These are phyloP conservation scores for Stemphylium lycopersici DNA, from an alignment of 2,329 filamentous ascomycete species.

Conservation along the genomic window DNA sequence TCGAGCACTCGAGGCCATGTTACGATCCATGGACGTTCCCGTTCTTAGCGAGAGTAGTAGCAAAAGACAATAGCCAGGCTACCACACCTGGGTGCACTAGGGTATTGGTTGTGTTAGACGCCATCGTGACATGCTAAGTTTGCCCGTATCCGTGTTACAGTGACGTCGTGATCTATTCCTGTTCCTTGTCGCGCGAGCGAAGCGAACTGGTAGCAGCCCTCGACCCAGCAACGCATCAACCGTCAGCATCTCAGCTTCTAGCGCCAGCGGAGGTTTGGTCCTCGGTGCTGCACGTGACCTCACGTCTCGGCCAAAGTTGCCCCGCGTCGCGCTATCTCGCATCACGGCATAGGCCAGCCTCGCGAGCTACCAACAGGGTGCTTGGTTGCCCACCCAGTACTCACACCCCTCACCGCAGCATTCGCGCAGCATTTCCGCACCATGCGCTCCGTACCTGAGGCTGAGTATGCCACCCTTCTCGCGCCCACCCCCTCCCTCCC, in stretches of 20 bases:
- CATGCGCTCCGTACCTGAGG: conserved; percentile 44
- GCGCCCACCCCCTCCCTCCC: no score
- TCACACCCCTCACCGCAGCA: conserved; percentile 12
- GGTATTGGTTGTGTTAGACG: neutral
- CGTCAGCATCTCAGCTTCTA: neutral
- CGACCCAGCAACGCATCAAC: conserved; percentile 1
- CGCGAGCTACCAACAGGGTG: conserved; percentile 42
- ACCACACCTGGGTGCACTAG: conserved; percentile 3
- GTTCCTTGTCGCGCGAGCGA: neutral
- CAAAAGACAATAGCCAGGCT: neutral
- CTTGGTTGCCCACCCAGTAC: conserved; percentile 21
- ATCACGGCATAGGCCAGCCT: conserved; percentile 14
- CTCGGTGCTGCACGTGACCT: neutral
- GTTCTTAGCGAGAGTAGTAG: conserved; percentile 3
- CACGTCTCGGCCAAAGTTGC: conserved; percentile 17
- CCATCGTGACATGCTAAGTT: conserved; percentile 1
- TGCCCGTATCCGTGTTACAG: conserved; percentile 5
- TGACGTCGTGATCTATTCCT: conserved; percentile 11
- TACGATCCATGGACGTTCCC: neutral
- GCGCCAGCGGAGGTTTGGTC: neutral
- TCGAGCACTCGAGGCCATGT: neutral
- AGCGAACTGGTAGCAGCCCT: conserved; percentile 1
- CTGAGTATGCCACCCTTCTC: conserved; percentile 32
- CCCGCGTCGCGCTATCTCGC: conserved; percentile 26
- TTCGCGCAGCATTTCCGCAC: conserved; percentile 14